Conservation (phyloP, 2,329 filamentous ascomycete species). For the Arthrobotrys pseudoclavata region DNA sequence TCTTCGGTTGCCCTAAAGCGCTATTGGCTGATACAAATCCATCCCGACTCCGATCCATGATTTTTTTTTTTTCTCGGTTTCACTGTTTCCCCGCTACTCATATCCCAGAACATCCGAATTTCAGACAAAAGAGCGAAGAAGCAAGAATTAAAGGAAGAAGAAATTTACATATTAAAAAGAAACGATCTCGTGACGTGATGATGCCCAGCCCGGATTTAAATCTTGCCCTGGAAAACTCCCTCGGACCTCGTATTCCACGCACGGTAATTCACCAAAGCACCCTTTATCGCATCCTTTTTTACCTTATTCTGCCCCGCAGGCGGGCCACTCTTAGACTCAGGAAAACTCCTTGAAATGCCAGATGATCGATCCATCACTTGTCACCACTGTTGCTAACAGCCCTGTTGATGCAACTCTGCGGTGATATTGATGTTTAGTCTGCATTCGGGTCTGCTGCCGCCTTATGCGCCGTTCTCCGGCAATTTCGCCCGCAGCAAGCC, state of each 20-base stretch:
- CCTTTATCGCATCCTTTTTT: constrained; percentile 19
- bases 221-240: constrained; percentile 11
- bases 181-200: constrained; percentile 38
- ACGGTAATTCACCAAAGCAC: constrained; percentile 18
- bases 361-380: constrained; percentile 50
- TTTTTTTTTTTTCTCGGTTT: constrained; percentile 25
- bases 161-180: constrained; percentile 17
- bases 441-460: constrained; percentile 35
- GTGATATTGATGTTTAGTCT: constrained; percentile 40
- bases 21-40: constrained; percentile 39
- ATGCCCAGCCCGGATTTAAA: constrained; percentile 31
- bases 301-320: not conserved
- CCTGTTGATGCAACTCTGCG: constrained; percentile 52
- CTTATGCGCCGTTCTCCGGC: constrained; percentile 49
- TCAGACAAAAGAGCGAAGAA: constrained; percentile 17
- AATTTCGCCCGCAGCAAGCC: constrained; percentile 47
- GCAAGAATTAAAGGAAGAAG: constrained; percentile 16
- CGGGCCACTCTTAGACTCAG: not conserved
- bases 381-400: constrained; percentile 51
- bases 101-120: constrained; percentile 23
- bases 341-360: constrained; percentile 59
- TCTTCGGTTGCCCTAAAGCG: constrained; percentile 42
- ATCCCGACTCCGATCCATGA: constrained; percentile 3
- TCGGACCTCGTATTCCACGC: constrained; percentile 42
- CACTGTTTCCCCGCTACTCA: constrained; percentile 10